Evolutionary conservation across 2,329 filamentous ascomycete genomes (phyloP), one percentile per base, ranked within the genome.

Genomic region (Hyphodiscus sp.): DNA sequence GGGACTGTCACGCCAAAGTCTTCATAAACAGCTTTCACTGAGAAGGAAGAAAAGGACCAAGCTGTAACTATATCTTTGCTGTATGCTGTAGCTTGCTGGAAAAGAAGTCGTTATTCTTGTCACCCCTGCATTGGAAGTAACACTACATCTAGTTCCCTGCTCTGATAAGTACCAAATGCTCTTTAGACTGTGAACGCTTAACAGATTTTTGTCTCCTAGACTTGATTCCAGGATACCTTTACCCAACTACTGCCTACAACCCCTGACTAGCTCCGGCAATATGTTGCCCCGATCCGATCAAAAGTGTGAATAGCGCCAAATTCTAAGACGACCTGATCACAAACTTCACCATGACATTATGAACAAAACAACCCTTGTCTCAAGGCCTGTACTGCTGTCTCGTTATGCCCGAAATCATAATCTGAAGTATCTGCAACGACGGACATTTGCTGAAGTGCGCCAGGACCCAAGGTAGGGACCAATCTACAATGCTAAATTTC

Each of bases 281-380:
- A 26, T 26, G 8, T 26, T 4, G 8, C 23, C 23, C 23, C 23
- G 23, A 26, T 26, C 23, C 23, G 23, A 26, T 26, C 23, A 26
- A 26, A 26, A 19, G 6, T 23, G 26, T 49, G 45, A 54, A 47
- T 41, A 45, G 20, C 46, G 15, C 8, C 51, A 30, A 50, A 20
- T 20, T n/a, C 20, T 20, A 33, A n/a, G n/a, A 29, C 20, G 23
- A 46, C 46, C 19, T 18, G 20, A 26, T 20, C 13, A 10, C 20
- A 26, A 26, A 10, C 41, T 20, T 42, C 55, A 57, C 47, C 29
- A 65, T 65, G 58, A 58, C 45, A 66, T 57, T 38, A 65, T 66
- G 64, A 66, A 56, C 23, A 49, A 51, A 57, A 38, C 50, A 38
- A 38, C n/a, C n/a, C n/a, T 59, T 18, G 49, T 53, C 30, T 52